Conservation (phyloP, 495 filamentous ascomycete genomes). For the Trypethelium eluteriae region DNA sequence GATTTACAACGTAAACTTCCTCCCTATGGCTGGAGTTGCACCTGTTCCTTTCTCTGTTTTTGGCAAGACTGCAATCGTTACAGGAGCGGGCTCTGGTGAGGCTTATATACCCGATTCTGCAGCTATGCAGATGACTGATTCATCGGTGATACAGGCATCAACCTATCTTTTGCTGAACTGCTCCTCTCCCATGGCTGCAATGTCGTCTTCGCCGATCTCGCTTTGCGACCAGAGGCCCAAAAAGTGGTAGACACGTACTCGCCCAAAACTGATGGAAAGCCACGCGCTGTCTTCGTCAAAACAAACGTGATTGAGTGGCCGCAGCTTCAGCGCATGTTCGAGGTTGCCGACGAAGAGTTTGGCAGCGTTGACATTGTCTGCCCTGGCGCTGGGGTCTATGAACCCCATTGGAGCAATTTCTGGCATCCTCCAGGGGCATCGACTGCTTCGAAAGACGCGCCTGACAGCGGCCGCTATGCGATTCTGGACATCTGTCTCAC, state of each 20-base stretch:
- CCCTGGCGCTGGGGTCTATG: slow-evolving; percentile 62
- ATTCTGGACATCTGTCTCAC: slow-evolving; percentile 60
- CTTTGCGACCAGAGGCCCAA: slow-evolving; percentile 56
- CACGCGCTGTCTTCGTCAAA: slow-evolving; percentile 50
- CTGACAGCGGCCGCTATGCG: slow-evolving; percentile 43
- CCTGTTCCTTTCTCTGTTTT: slow-evolving; percentile 39
- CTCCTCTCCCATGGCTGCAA: slow-evolving; percentile 55
- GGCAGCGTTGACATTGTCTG: slow-evolving; percentile 57
- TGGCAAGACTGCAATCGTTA: slow-evolving; percentile 61
- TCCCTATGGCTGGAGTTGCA: slow-evolving; percentile 20
- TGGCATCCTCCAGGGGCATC: slow-evolving; percentile 54
- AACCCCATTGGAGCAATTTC: slow-evolving; percentile 60
- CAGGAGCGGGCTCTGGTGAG: slow-evolving; percentile 62
- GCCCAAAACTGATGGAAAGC: slow-evolving; percentile 29
- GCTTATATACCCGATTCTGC: slow-evolving; percentile 20
- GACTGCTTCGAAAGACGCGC: slow-evolving; percentile 42
- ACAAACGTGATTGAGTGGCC: slow-evolving; percentile 57
- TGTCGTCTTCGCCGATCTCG: slow-evolving; percentile 59
- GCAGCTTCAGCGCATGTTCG: slow-evolving; percentile 52
- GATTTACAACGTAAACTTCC: not conserved
- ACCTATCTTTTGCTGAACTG: slow-evolving; percentile 52
- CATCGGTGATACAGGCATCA: slow-evolving; percentile 40
- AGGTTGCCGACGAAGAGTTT: slow-evolving; percentile 47
- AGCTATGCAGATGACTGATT: not conserved
- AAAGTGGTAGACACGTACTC: slow-evolving; percentile 47